Evolutionary conservation across 2,329 filamentous ascomycete species (phyloP).

Genomic region (Sporothrix phasma): DNA sequence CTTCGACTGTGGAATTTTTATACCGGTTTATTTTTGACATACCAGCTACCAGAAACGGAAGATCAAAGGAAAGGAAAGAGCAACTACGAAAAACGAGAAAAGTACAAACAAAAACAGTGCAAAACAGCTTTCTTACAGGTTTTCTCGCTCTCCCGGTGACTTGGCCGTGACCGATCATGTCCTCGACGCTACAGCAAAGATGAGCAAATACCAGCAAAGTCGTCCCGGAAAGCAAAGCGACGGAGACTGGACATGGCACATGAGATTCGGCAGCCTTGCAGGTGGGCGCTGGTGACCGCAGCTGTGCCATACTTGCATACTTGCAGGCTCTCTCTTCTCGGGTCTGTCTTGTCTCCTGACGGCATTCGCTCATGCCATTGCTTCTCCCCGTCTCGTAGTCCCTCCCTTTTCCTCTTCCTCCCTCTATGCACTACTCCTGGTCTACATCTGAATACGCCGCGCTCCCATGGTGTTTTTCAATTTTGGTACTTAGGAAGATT

Average conservation of each 20-base stretch:
- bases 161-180: not conserved
- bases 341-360: not conserved
- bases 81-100: slow-evolving; percentile 6
- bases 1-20: not conserved
- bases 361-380: slow-evolving; percentile 11
- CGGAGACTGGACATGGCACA: not conserved
- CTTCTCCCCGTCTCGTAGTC: not conserved
- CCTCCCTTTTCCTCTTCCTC: not conserved
- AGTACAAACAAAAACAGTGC: slow-evolving; percentile 15
- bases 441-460: slow-evolving; percentile 73
- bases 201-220: no score
- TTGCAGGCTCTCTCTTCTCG: not conserved
- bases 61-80: slow-evolving; percentile 10
- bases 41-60: slow-evolving; percentile 7
- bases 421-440: slow-evolving; percentile 37
- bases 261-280: not conserved
- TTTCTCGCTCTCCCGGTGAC: not conserved
- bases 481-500: slow-evolving; percentile 75
- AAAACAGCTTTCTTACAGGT: slow-evolving; percentile 6
- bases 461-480: slow-evolving; percentile 64
- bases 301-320: not conserved
- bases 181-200: not conserved
- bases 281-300: not conserved
- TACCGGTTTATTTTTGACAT: not conserved
- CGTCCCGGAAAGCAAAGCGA: not conserved